Conservation (phyloP, 2,329 filamentous ascomycete genomes). For the Calonectria leucothoes region DNA sequence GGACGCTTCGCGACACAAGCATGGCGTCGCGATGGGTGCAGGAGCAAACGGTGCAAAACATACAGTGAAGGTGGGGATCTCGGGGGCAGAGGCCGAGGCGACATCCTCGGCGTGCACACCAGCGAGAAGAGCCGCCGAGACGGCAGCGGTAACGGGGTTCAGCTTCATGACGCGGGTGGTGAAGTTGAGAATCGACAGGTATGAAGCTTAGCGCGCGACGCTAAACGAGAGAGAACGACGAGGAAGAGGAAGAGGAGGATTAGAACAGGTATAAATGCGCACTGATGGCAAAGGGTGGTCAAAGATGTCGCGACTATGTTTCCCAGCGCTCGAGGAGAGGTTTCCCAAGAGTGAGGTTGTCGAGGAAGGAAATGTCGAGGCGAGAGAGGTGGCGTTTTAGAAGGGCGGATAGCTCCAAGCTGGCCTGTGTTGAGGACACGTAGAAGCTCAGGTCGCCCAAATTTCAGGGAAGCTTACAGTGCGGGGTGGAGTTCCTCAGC, state of each 20-base stretch:
- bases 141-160: slow-evolving; percentile 80
- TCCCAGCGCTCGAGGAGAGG: slow-evolving; percentile 45
- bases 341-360: slow-evolving; percentile 45
- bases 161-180: slow-evolving; percentile 84
- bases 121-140: slow-evolving; percentile 79
- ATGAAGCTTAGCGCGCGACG: slow-evolving; percentile 39
- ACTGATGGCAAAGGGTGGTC: slow-evolving; percentile 15
- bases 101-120: slow-evolving; percentile 77
- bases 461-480: slow-evolving; percentile 42
- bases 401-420: slow-evolving; percentile 40
- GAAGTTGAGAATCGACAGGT: slow-evolving; percentile 29
- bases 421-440: slow-evolving; percentile 48
- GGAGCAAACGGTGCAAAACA: slow-evolving; percentile 51
- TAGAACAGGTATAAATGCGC: slow-evolving; percentile 12
- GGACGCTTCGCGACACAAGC: background rate
- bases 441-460: slow-evolving; percentile 44
- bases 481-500: slow-evolving; percentile 30
- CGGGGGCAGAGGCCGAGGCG: slow-evolving; percentile 66
- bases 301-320: slow-evolving; percentile 16
- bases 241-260: slow-evolving; percentile 17
- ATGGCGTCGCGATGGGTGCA: background rate
- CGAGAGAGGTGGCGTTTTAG: slow-evolving; percentile 41
- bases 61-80: slow-evolving; percentile 89
- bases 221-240: slow-evolving; percentile 17
- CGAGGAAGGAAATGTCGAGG: slow-evolving; percentile 29